Base-by-base conservation (phyloP, 352 stramenopile genomes). In the Phytophthora pini region DNA sequence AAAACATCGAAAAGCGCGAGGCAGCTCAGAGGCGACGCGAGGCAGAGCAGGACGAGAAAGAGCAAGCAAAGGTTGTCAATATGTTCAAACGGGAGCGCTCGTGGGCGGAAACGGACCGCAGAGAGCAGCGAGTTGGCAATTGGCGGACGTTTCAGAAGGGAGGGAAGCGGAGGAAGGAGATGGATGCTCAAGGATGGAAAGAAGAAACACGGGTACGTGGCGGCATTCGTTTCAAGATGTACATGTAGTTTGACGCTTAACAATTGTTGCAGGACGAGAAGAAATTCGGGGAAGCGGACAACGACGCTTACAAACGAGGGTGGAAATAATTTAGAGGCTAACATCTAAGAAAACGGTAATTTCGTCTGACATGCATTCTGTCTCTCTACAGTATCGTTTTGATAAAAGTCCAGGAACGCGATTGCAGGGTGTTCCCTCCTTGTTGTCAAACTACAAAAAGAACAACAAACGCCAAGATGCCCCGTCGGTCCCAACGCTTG, bases 121-220 rank as follows among this genome's bases (percentile, higher is more conserved):
- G 87, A 12, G 87, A 95, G 51, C 58, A 92, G 10, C 87, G 87
- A 9, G 85, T 95, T 12, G 82, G 81, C 31, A 93, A 91, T 50
- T 95, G 87, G 87, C 81, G 82, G 8, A 73, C 74, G 2, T 94
- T 95, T 55, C 82, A 93, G 58, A 93, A 88, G 47, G 85, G 76
- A 36, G 82, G 82, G 17, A 93, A 93, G 62, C 66, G 76, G 8
- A 72, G 76, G 43, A 91, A 91, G 57, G 78, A 89, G 32, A 62
- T 80, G 51, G 80, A 90, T 53, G 63, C 61, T 10, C 77, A 84
- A 38, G 74, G 77, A 17, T 87, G 76, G 74, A 89, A 86, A 65
- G 80, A 89, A 70, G 84, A 93, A 65, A 80, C 70, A 41, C 64
- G 79, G 29, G 82, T 89, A 69, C 47, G 76, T 79, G 3, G 12